These are phyloP conservation scores for Alternaria consortialis DNA, from an alignment of 2,329 filamentous ascomycete genomes.

Conservation along the genomic window DNA sequence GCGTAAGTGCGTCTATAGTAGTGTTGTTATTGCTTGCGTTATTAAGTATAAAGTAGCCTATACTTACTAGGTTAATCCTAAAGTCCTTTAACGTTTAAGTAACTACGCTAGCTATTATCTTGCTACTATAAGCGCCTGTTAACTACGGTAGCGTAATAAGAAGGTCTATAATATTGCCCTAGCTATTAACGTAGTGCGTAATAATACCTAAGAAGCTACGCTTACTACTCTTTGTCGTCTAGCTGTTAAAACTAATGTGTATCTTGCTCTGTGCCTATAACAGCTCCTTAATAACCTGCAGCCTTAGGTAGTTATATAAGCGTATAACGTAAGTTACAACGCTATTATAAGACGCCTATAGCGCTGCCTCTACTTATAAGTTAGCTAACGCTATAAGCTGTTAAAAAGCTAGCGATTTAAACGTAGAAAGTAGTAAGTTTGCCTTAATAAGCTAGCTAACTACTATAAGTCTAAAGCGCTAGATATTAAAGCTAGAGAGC, in stretches of 20 bases:
- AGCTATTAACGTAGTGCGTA: conserved; percentile 3
- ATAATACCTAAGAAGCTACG: conserved; percentile 6
- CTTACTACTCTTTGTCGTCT: conserved; percentile 12
- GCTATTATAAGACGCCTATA: neutral
- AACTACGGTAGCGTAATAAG: conserved; percentile 16
- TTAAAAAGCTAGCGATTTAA: too few species aligned
- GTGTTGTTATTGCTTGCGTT: neutral
- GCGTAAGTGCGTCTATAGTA: neutral
- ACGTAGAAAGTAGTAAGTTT: too few species aligned
- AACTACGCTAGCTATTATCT: conserved; percentile 9
- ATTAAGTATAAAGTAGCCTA: neutral
- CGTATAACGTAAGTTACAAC: neutral
- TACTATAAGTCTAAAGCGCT: too few species aligned
- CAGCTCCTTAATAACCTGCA: neutral
- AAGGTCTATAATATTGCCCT: neutral
- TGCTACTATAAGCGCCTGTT: conserved; percentile 2
- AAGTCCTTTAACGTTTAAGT: neutral
- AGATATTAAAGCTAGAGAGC: too few species aligned
- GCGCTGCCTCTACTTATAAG: neutral
- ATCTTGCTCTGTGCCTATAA: neutral
- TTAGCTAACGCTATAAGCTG: too few species aligned
- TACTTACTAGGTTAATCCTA: neutral
- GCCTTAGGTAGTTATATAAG: neutral
- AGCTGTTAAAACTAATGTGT: neutral
- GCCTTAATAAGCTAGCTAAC: too few species aligned